A percentile compares a stretch with the other conserved stretches of the same genome.
phyloP scores from a whole-genome alignment of 257 asterid species.

The Cinchona pubescens region DNA sequence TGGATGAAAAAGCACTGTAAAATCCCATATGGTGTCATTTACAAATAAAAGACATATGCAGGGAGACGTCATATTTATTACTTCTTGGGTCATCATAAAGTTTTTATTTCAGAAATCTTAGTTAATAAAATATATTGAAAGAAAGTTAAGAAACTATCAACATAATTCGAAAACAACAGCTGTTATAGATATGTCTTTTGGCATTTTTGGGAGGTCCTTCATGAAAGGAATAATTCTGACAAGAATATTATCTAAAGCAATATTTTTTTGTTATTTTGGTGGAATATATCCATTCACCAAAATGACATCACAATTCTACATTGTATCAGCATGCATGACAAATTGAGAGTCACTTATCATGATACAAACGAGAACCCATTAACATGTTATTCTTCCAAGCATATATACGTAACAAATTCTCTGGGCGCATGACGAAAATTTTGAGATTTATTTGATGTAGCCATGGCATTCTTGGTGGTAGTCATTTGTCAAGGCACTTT shows the following conservation, averaged over 20 bases:
- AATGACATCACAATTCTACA: conserved; percentile 11
- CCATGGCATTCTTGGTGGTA: neutral
- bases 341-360: conserved; percentile 8
- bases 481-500: neutral
- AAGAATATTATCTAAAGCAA: conserved; percentile 15
- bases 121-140: neutral
- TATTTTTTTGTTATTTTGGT: neutral
- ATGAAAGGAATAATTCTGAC: conserved; percentile 15
- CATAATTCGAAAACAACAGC: neutral
- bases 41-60: too few relatives aligned
- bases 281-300: conserved; percentile 21
- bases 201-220: conserved; percentile 5
- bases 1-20: too few relatives aligned
- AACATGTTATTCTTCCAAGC: neutral
- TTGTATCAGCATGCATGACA: neutral
- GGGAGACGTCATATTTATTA: too few relatives aligned
- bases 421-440: neutral
- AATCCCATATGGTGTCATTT: too few relatives aligned
- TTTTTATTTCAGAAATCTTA: neutral
- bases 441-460: neutral
- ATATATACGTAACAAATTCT: neutral
- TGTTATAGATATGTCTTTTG: neutral
- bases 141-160: neutral
- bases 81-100: neutral
- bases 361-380: neutral